A percentile compares a stretch with the other conserved stretches of the same genome.
These are phyloP conservation scores for Akebia trifoliata DNA, from an alignment of 164 flowering plant genomes.

Conservation along the genomic window DNA sequence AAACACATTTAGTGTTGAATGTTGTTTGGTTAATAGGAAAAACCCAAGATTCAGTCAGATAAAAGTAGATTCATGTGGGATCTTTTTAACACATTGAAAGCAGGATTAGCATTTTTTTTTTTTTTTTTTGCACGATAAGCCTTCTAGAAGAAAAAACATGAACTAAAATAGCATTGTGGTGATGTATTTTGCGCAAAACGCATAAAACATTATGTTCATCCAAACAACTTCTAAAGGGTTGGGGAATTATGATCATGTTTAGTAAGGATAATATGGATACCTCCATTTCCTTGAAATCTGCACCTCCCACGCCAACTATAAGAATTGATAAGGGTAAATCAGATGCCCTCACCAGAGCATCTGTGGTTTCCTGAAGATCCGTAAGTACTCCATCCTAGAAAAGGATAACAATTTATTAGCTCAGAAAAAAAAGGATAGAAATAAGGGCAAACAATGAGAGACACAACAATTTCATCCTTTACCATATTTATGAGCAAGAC, in stretches of 20 bases:
- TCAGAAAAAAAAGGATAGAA: not conserved
- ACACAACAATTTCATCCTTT: not conserved
- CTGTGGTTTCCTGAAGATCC: slow-evolving; percentile 67
- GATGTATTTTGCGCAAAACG: not conserved
- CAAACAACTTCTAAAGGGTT: not conserved
- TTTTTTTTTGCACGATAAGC: too few relatives aligned
- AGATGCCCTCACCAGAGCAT: slow-evolving; percentile 81
- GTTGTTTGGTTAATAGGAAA: too few relatives aligned
- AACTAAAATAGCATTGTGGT: not conserved
- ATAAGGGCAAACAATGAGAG: not conserved
- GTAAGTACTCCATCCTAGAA: too few relatives aligned
- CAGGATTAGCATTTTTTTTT: too few relatives aligned
- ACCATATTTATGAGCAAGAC: slow-evolving; percentile 78
- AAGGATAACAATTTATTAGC: too few relatives aligned
- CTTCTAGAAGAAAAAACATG: too few relatives aligned
- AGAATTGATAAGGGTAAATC: too few relatives aligned
- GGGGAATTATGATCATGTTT: not conserved
- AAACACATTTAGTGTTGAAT: too few relatives aligned
- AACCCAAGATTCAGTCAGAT: not conserved
- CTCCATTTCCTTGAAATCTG: slow-evolving; percentile 84
- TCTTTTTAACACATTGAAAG: not conserved
- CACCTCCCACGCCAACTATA: too few relatives aligned
- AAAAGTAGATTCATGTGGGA: not conserved
- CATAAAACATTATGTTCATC: not conserved
- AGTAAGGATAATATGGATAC: slow-evolving; percentile 25